phyloP scores from a whole-genome alignment of 805 yeast species.

The Hanseniaspora taiwanica region DNA sequence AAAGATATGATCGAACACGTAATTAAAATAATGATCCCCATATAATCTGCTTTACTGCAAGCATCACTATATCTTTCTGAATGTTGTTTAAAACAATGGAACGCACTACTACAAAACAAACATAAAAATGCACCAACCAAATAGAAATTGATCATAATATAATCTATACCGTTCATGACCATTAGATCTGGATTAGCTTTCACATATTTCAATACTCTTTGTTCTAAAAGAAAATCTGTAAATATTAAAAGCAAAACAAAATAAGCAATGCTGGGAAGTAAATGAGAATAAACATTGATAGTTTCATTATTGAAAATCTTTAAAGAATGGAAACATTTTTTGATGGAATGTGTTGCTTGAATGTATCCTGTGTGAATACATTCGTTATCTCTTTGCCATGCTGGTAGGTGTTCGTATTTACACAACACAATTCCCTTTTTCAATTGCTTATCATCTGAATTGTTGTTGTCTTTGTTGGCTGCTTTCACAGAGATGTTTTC shows the following conservation, averaged over 20 bases:
- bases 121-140: slow-evolving; percentile 46
- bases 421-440: slow-evolving; percentile 6
- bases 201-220: slow-evolving; percentile 23
- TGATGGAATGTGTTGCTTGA: slow-evolving; percentile 36
- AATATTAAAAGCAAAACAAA: slow-evolving; percentile 16
- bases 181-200: not conserved
- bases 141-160: slow-evolving; percentile 38
- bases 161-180: slow-evolving; percentile 27
- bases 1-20: slow-evolving; percentile 47
- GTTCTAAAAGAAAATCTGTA: slow-evolving; percentile 19
- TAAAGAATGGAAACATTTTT: slow-evolving; percentile 35
- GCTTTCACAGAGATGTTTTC: slow-evolving; percentile 3
- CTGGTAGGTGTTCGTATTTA: slow-evolving; percentile 44
- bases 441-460: not conserved
- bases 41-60: slow-evolving; percentile 62
- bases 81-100: slow-evolving; percentile 58
- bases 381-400: slow-evolving; percentile 68
- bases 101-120: slow-evolving; percentile 48
- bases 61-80: slow-evolving; percentile 38
- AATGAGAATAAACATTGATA: slow-evolving; percentile 57
- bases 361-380: slow-evolving; percentile 54
- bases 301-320: slow-evolving; percentile 55
- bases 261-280: slow-evolving; percentile 29
- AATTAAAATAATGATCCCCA: slow-evolving; percentile 60
- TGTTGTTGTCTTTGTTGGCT: no score